Conservation (phyloP, 148 eudicot species). For the Vaccinium macrocarpon region DNA sequence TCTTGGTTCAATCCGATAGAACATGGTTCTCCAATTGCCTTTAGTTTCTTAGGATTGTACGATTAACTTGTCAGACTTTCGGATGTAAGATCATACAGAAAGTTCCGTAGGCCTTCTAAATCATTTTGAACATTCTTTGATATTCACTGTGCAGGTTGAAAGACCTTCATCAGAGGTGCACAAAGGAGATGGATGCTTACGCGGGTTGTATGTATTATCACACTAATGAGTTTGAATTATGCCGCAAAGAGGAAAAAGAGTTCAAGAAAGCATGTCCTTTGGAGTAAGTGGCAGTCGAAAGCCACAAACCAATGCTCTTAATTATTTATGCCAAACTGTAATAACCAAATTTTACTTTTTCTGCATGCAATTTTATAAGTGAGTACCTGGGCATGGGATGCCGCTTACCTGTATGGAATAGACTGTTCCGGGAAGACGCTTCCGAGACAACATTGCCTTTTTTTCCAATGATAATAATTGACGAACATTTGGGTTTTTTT, state of each 20-base stretch:
- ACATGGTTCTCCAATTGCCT: no score
- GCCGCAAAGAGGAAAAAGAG: conserved; percentile 73
- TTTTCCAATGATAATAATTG: no score
- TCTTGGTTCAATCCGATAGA: no score
- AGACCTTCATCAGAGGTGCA: conserved; percentile 75
- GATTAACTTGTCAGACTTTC: no score
- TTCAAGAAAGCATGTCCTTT: conserved; percentile 81
- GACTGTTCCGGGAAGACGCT: neutral
- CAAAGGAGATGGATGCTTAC: conserved; percentile 77
- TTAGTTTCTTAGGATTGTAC: no score
- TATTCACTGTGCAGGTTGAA: conserved; percentile 42
- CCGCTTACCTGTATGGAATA: neutral
- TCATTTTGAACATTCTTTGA: no score
- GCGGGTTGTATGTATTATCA: conserved; percentile 78
- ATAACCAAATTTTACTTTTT: neutral
- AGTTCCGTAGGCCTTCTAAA: no score
- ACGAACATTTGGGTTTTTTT: no score
- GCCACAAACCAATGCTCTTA: neutral
- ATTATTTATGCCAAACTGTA: conserved; percentile 22
- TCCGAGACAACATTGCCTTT: neutral
- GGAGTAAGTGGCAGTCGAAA: conserved; percentile 23
- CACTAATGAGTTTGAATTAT: conserved; percentile 77
- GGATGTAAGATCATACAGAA: no score
- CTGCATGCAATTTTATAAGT: neutral
- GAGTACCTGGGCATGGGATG: neutral